Evolutionary conservation across 768 basidiomycete genomes (phyloP).

Genomic region (Gautieria morchelliformis): DNA sequence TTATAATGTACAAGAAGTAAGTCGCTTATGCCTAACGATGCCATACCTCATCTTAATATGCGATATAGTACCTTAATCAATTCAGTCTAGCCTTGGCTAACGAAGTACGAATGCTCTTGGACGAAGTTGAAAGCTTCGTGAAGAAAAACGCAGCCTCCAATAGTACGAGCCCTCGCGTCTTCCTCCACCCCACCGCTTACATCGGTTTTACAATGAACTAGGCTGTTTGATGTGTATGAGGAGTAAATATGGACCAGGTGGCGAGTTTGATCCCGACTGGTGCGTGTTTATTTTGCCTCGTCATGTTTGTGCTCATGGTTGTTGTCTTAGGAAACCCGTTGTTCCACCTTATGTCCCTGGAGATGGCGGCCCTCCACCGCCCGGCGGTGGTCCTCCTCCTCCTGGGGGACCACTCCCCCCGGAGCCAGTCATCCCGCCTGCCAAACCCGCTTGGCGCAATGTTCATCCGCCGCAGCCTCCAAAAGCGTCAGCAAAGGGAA

Average conservation of each 20-base stretch:
- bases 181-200: not conserved
- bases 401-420: constrained; percentile 18
- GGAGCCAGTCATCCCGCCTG: constrained; percentile 39
- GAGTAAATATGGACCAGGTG: constrained; percentile 75
- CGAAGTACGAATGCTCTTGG: constrained; percentile 75
- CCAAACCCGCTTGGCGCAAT: constrained; percentile 56
- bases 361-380: not conserved
- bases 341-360: constrained; percentile 20
- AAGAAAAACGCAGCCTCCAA: constrained; percentile 68
- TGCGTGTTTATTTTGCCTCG: constrained; percentile 3
- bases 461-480: constrained; percentile 52
- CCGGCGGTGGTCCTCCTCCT: constrained; percentile 1
- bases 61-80: constrained; percentile 59
- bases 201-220: constrained; percentile 45
- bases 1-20: constrained; percentile 74
- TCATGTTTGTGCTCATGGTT: constrained; percentile 1
- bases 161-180: constrained; percentile 46
- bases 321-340: constrained; percentile 32
- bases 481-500: constrained; percentile 2
- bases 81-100: constrained; percentile 77
- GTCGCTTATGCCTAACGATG: constrained; percentile 1
- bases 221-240: constrained; percentile 61
- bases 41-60: not conserved
- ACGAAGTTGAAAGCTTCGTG: constrained; percentile 73
- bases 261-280: constrained; percentile 83